Evolutionary conservation across 768 basidiomycete genomes (phyloP).

Genomic region (Agaricus blazei): DNA sequence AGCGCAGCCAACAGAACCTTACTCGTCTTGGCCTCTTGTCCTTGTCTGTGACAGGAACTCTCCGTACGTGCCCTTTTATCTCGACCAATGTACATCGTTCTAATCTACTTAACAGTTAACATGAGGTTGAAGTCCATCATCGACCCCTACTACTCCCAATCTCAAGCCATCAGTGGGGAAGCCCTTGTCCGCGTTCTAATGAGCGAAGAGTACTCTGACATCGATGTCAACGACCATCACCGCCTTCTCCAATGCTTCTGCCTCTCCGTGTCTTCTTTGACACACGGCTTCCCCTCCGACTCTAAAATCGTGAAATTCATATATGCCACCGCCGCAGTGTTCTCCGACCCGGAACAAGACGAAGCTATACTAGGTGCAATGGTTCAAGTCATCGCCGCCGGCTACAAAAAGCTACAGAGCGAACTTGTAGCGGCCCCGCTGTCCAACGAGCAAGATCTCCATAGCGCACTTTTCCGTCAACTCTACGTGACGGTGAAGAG

Average conservation of each 20-base stretch:
- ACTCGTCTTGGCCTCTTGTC: slow-evolving; percentile 7
- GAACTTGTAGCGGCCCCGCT: neutral
- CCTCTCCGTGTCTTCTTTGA: slow-evolving; percentile 8
- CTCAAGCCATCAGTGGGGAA: slow-evolving; percentile 4
- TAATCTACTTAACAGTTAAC: neutral
- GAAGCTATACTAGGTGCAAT: neutral
- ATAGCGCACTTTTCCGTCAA: slow-evolving; percentile 8
- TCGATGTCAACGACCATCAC: slow-evolving; percentile 1
- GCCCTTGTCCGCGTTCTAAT: slow-evolving; percentile 3
- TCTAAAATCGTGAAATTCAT: slow-evolving; percentile 7
- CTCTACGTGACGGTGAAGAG: slow-evolving; percentile 10
- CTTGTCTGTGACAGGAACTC: slow-evolving; percentile 7
- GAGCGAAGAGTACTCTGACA: slow-evolving; percentile 7
- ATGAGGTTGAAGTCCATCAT: slow-evolving; percentile 9
- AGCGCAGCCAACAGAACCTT: slow-evolving; percentile 7
- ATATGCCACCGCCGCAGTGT: slow-evolving; percentile 10
- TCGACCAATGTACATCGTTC: no score
- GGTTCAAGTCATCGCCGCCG: slow-evolving; percentile 6
- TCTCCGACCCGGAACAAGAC: slow-evolving; percentile 9
- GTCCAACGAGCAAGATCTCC: slow-evolving; percentile 6
- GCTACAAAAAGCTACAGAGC: slow-evolving; percentile 6
- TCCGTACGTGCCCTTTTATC: neutral
- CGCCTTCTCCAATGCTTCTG: slow-evolving; percentile 11
- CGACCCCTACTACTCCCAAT: slow-evolving; percentile 5
- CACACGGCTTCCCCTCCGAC: slow-evolving; percentile 3